These are phyloP conservation scores for Lagenidium giganteum DNA, from an alignment of 352 stramenopile species.

Conservation along the genomic window DNA sequence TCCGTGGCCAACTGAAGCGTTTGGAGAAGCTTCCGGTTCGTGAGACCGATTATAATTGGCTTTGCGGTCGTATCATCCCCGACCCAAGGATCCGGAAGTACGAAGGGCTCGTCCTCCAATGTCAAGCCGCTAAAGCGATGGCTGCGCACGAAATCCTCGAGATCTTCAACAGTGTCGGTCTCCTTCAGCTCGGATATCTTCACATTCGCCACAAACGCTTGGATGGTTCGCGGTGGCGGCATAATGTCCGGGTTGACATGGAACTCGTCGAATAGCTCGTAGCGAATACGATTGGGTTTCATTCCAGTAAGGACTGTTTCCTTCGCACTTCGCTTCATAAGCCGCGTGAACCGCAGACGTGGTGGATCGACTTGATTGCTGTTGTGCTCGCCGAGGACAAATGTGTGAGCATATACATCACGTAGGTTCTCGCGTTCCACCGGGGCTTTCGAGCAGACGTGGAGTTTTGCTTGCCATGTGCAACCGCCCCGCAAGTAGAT, in stretches of 20 bases:
- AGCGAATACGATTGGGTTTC: constrained; percentile 4
- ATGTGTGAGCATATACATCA: too few species aligned
- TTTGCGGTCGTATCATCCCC: neutral
- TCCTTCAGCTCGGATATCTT: neutral
- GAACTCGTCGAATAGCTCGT: constrained; percentile 8
- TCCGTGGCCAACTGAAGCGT: neutral
- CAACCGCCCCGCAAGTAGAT: too few species aligned
- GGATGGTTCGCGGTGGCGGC: neutral
- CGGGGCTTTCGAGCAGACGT: too few species aligned
- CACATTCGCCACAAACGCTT: constrained; percentile 1
- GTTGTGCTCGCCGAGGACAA: too few species aligned
- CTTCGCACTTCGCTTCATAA: too few species aligned
- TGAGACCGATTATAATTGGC: constrained; percentile 5
- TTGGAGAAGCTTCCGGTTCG: neutral
- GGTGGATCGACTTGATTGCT: too few species aligned
- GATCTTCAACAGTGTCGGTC: constrained; percentile 6
- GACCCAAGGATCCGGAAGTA: constrained; percentile 1
- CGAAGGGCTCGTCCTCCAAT: neutral
- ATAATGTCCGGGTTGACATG: constrained; percentile 3
- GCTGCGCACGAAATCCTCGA: too few species aligned
- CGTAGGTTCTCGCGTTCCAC: too few species aligned
- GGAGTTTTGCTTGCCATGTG: too few species aligned
- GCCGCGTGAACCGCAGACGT: too few species aligned
- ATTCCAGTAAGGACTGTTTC: too few species aligned
- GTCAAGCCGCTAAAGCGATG: too few species aligned